Evolutionary conservation across 768 basidiomycete species (phyloP), one percentile per base, ranked within the genome.

Genomic region (Lactifluus echinatus): DNA sequence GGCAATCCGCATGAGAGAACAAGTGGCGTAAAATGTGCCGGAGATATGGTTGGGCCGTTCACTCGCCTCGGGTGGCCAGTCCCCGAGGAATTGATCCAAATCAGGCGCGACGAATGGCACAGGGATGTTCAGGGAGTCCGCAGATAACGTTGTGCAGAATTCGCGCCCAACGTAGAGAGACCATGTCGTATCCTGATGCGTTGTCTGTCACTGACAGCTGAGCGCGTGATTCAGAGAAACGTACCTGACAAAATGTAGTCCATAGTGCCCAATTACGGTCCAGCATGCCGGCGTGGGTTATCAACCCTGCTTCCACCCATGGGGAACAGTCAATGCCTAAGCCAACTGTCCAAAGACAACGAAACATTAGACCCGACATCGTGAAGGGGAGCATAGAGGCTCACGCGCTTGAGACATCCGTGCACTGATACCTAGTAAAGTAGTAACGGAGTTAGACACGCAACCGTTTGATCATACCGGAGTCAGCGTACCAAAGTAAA

Each of bases 91-190:
- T 51, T 76, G 67, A 63, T 83, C 81, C 50, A 78, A 75, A n/a
- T 76, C 74, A 0, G 69, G 60, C 33, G 79, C 76, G 11, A 79
- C 75, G 56, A 74, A 75, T 2, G 80, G 79, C 53, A 78, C 69
- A 0, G 76, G 72, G 49, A 79, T 71, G 15, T 66, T 67, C 40
- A 72, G 69, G 24, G 66, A 59, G 28, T 72, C 71, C 23, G 70
- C 66, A 2, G 74, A 75, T 7, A 70, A 65, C 1, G 76, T 66
- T 23, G 81, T 72, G 53, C 74, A 76, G 65, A 78, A 80, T 51
- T 83, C 81, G 19, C 83, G 75, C 8, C 83, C 83, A n/a, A 83
- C 81, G 50, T 83, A 83, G 0, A 84, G 70, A 1, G 79, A 81
- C 83, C 83, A 84, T 50, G 80, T 82, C 5, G 81, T 78, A 53